phyloP scores from a whole-genome alignment of 176 grass and related monocot genomes.

The Lolium multiflorum region DNA sequence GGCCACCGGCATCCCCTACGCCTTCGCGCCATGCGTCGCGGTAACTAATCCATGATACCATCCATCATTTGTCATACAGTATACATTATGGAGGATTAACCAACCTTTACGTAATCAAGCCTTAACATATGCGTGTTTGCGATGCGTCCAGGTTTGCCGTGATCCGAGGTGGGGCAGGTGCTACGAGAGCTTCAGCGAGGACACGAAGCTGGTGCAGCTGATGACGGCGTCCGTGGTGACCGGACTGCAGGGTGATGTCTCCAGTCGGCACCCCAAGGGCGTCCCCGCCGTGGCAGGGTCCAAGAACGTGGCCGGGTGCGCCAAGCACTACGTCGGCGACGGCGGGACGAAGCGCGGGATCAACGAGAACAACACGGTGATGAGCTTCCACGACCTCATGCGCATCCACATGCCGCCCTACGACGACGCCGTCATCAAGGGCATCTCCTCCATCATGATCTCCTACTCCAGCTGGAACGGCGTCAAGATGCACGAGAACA shows the following conservation, averaged over 20 bases:
- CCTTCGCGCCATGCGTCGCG: constrained; percentile 87
- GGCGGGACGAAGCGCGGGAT: constrained; percentile 70
- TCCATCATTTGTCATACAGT: neutral
- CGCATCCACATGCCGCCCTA: constrained; percentile 89
- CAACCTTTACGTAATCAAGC: neutral
- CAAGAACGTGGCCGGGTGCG: constrained; percentile 83
- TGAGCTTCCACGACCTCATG: constrained; percentile 65
- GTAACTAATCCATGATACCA: constrained; percentile 13
- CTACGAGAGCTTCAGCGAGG: constrained; percentile 92
- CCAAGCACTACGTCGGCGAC: constrained; percentile 94
- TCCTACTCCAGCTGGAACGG: constrained; percentile 93
- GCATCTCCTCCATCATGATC: constrained; percentile 75
- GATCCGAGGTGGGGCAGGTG: constrained; percentile 90
- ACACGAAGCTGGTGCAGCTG: constrained; percentile 70
- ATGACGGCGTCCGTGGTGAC: constrained; percentile 70
- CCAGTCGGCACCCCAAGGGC: constrained; percentile 55
- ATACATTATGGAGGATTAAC: neutral
- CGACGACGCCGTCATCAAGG: constrained; percentile 73
- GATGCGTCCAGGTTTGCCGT: constrained; percentile 66
- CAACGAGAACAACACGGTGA: constrained; percentile 84
- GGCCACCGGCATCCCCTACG: constrained; percentile 84
- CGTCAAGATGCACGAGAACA: constrained; percentile 87
- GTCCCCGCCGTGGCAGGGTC: constrained; percentile 62
- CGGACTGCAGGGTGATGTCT: constrained; percentile 71
- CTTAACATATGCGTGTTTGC: neutral